Conservation (phyloP, 805 yeast species). For the Spathaspora girioi region DNA sequence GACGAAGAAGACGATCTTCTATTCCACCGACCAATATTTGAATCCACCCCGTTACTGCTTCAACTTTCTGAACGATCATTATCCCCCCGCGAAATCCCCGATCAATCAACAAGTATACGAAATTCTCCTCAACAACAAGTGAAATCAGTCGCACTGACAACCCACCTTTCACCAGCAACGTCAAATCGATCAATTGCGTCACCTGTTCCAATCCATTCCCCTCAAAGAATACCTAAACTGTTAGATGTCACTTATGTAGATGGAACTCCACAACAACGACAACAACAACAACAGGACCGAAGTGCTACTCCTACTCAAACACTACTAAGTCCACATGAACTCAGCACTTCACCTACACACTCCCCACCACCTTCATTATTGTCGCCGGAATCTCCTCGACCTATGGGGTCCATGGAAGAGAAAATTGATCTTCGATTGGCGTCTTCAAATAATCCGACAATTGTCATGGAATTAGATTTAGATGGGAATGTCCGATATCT, state of each 20-base stretch:
- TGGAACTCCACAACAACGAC: neutral
- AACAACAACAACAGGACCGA: neutral
- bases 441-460: constrained; percentile 66
- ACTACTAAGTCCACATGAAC: neutral
- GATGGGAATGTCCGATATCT: constrained; percentile 75
- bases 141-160: neutral
- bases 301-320: neutral
- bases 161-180: neutral
- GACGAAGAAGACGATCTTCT: neutral
- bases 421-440: constrained; percentile 58
- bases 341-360: neutral
- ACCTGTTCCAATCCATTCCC: neutral
- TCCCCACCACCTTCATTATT: neutral
- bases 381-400: neutral
- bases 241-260: neutral
- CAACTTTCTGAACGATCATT: constrained; percentile 1
- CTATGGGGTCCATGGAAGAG: constrained; percentile 28
- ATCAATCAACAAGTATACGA: too few relatives aligned
- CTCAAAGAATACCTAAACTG: neutral
- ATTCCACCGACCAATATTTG: constrained; percentile 1
- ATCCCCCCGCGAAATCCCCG: constrained; percentile 3
- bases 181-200: neutral
- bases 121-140: neutral
- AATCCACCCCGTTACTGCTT: neutral
- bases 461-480: constrained; percentile 79